Percentiles rank a stretch among this genome's conserved stretches.
These are phyloP conservation scores for Pelagomonas calceolata DNA, from an alignment of 108 stramenopile genomes.

Conservation along the genomic window DNA sequence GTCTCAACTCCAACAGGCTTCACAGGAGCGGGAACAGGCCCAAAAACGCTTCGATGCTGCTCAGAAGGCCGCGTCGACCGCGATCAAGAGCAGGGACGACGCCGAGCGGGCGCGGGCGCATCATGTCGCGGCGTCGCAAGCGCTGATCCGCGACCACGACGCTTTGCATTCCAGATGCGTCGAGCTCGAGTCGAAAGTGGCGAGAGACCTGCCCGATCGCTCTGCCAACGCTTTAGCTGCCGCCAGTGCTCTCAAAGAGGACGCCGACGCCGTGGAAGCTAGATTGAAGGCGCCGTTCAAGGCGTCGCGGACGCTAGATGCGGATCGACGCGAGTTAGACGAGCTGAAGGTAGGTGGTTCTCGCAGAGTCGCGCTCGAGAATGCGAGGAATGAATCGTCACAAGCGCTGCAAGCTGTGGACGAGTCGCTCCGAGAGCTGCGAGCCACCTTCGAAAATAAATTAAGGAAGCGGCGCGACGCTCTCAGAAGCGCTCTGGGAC, in stretches of 20 bases:
- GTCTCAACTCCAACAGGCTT: slow-evolving; percentile 35
- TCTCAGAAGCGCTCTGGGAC: slow-evolving; percentile 42
- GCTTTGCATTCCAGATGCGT: neutral
- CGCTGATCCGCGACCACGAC: neutral
- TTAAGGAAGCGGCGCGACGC: slow-evolving; percentile 64
- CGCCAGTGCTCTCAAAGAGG: neutral
- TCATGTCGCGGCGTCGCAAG: slow-evolving; percentile 43
- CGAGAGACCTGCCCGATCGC: neutral
- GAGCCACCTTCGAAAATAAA: slow-evolving; percentile 66
- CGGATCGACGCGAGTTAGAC: slow-evolving; percentile 51
- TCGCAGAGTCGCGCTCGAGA: slow-evolving; percentile 35
- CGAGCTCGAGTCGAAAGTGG: neutral
- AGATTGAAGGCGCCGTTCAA: too few species aligned
- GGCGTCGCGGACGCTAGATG: too few species aligned
- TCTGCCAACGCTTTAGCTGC: neutral
- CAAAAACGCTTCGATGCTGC: slow-evolving; percentile 38
- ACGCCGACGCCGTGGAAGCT: neutral
- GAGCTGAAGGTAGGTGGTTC: slow-evolving; percentile 44
- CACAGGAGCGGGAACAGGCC: too few species aligned
- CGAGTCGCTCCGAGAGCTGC: slow-evolving; percentile 48
- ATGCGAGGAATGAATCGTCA: slow-evolving; percentile 50
- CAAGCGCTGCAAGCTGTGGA: slow-evolving; percentile 52
- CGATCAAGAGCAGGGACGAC: slow-evolving; percentile 37
- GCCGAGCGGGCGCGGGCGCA: slow-evolving; percentile 57
- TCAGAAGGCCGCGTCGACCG: slow-evolving; percentile 30